Conservation (phyloP, 2,329 filamentous ascomycete species). For the Xylaria sp. region DNA sequence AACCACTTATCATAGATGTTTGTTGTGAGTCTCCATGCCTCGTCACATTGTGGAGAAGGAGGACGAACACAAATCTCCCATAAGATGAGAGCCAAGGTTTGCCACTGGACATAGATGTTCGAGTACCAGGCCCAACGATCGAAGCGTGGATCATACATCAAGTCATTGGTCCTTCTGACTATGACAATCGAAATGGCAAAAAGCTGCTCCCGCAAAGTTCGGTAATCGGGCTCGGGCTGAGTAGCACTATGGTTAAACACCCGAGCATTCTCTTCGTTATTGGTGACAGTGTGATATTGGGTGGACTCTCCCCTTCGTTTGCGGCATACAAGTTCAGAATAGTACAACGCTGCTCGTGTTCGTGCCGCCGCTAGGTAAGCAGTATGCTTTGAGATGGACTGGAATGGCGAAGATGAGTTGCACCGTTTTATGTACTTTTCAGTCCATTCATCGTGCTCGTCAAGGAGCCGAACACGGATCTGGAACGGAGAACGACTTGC, state of each 20-base stretch:
- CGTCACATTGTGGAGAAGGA: conserved; percentile 16
- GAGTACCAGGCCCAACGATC: conserved; percentile 16
- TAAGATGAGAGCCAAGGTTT: conserved; percentile 14
- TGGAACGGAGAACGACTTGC: conserved; percentile 9
- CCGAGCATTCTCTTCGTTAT: neutral
- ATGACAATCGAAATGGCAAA: conserved; percentile 8
- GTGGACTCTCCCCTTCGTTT: conserved; percentile 8
- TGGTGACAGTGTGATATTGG: neutral
- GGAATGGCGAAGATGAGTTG: conserved; percentile 11
- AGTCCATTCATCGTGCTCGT: conserved; percentile 17
- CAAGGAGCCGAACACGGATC: conserved; percentile 8
- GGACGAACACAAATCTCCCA: conserved; percentile 20
- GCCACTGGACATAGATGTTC: conserved; percentile 18
- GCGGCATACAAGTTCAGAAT: conserved; percentile 11
- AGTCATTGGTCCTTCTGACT: conserved; percentile 9
- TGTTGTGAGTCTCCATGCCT: conserved; percentile 13
- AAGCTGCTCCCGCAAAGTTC: conserved; percentile 11
- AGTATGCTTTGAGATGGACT: conserved; percentile 9
- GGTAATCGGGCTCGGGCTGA: conserved; percentile 5
- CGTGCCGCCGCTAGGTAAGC: conserved; percentile 12
- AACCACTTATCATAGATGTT: conserved; percentile 16
- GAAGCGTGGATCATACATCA: conserved; percentile 15
- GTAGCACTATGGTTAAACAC: neutral
- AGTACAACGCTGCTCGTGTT: conserved; percentile 9
- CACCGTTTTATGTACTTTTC: conserved; percentile 14